Percentiles rank a stretch among this genome's conserved stretches.
Evolutionary conservation across 2,329 filamentous ascomycete species (phyloP).

Genomic region (Trichoderma citrinoviride): DNA sequence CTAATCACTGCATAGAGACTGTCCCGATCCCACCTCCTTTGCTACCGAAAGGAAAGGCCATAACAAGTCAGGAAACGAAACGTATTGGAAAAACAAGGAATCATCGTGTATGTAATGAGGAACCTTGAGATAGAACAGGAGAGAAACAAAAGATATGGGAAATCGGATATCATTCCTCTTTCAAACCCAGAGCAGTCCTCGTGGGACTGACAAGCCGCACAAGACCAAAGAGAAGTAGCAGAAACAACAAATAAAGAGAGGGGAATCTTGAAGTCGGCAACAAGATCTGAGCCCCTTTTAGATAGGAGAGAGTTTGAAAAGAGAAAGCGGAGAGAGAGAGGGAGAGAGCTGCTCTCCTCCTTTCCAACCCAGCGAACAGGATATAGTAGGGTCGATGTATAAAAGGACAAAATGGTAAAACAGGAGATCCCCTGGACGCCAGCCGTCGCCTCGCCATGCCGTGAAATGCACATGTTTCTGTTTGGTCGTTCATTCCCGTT

Average conservation of each 20-base stretch:
- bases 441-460: conserved; percentile 31
- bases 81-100: not conserved
- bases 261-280: not conserved
- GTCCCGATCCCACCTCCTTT: not conserved
- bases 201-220: not conserved
- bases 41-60: not conserved
- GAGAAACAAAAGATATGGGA: not conserved
- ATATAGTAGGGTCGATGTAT: not conserved
- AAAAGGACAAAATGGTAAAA: conserved; percentile 19
- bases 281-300: not conserved
- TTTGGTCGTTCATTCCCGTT: not conserved
- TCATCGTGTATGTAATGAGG: not conserved
- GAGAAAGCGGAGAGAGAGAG: not conserved
- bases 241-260: not conserved
- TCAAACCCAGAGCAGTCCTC: not conserved
- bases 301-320: not conserved
- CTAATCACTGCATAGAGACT: conserved; percentile 1
- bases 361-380: not conserved
- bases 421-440: conserved; percentile 29
- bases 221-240: not conserved
- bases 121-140: not conserved
- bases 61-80: not conserved
- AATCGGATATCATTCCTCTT: not conserved
- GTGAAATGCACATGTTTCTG: conserved; percentile 23
- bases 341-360: not conserved